Percentiles rank a stretch among this genome's conserved stretches.
These are phyloP conservation scores for Phytophthora palmivora DNA, from an alignment of 352 stramenopile genomes.

Conservation along the genomic window DNA sequence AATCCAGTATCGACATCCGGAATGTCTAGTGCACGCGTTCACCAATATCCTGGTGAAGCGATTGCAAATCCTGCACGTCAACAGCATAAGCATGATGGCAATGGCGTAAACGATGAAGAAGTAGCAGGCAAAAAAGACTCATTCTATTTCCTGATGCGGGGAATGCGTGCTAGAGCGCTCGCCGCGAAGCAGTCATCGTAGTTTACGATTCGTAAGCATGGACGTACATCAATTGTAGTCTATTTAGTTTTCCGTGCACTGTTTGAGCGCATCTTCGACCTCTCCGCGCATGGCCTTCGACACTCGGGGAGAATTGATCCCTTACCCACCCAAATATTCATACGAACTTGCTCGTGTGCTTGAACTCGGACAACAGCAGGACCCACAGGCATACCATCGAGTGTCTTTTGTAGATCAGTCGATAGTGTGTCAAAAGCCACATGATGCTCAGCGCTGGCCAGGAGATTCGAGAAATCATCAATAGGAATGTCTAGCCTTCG, in stretches of 20 bases:
- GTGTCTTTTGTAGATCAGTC: constrained; percentile 34
- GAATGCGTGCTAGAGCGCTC: constrained; percentile 50
- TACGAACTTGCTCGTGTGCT: constrained; percentile 49
- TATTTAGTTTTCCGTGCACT: constrained; percentile 25
- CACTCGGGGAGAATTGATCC: constrained; percentile 75
- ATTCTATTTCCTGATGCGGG: constrained; percentile 79
- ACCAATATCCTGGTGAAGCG: constrained; percentile 12
- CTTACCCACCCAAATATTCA: constrained; percentile 85
- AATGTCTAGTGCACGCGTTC: constrained; percentile 3
- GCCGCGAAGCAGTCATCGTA: constrained; percentile 10
- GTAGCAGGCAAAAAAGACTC: constrained; percentile 69
- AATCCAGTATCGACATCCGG: constrained; percentile 7
- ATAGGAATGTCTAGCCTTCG: constrained; percentile 56
- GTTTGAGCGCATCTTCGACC: constrained; percentile 53
- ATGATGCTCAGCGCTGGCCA: constrained; percentile 60
- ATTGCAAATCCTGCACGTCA: background rate
- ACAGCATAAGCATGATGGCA: background rate
- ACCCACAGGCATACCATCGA: constrained; percentile 50
- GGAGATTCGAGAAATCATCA: constrained; percentile 55
- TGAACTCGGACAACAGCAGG: constrained; percentile 64
- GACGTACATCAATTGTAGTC: constrained; percentile 5
- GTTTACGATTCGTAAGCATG: background rate
- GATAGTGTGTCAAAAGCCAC: constrained; percentile 61
- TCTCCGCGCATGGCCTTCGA: constrained; percentile 72
- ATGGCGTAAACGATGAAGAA: constrained; percentile 27